Conservation (phyloP, 371 early-diverging fungal species). For the Mucor velutinosus region DNA sequence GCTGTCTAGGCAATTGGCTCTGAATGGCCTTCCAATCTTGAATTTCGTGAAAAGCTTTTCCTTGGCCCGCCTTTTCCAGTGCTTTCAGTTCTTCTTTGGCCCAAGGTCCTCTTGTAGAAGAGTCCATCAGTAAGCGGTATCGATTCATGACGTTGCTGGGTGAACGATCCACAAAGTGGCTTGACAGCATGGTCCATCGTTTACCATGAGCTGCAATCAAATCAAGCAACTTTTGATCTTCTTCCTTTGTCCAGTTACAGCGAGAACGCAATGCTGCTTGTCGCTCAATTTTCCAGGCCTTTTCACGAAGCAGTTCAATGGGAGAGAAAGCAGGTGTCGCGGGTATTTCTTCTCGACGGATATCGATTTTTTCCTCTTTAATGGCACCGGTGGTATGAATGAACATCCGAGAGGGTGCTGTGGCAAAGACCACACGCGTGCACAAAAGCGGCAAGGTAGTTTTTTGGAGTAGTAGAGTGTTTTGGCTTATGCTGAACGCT, state of each 20-base stretch:
- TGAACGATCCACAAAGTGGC: slow-evolving; percentile 24
- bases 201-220: slow-evolving; percentile 8
- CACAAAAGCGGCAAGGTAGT: not conserved
- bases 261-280: slow-evolving; percentile 13
- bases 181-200: slow-evolving; percentile 25
- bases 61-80: slow-evolving; percentile 16
- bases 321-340: not conserved
- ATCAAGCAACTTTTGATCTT: slow-evolving; percentile 22
- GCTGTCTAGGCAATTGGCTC: slow-evolving; percentile 16
- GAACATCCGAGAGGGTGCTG: not conserved
- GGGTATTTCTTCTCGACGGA: not conserved
- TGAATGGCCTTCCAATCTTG: slow-evolving; percentile 34
- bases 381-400: not conserved
- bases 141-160: slow-evolving; percentile 21
- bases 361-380: not conserved
- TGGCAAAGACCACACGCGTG: not conserved
- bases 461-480: not conserved
- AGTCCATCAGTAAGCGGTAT: slow-evolving; percentile 12
- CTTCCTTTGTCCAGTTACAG: slow-evolving; percentile 31
- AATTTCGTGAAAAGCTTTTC: slow-evolving; percentile 4
- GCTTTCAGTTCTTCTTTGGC: slow-evolving; percentile 24
- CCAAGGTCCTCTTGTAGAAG: slow-evolving; percentile 32
- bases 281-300: slow-evolving; percentile 1
- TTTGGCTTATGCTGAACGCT: not conserved
- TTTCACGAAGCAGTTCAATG: slow-evolving; percentile 11